Base-by-base conservation (phyloP, 176 grass and related monocot genomes). In the Zizania latifolia region DNA sequence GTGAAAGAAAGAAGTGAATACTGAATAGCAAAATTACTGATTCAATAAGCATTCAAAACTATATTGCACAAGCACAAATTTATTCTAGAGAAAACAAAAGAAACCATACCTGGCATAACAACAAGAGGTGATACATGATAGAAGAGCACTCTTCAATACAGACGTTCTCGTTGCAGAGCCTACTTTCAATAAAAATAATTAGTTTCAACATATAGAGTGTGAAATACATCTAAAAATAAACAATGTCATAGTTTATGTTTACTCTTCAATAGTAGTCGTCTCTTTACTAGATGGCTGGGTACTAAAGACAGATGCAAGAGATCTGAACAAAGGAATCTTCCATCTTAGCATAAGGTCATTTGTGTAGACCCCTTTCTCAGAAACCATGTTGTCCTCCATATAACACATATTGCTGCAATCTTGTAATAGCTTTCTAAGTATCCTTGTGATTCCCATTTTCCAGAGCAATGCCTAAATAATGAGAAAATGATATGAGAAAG, bases 41-140 rank as follows among this genome's bases (percentile, higher is more conserved):
- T 63, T 53, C 1, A 39, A 55, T 70, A 86, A 6, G 4, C 55
- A 86, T 82, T 8, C 10, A 65, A 56, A 65, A 29, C 60, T 17
- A 81, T n/a, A 39, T 58, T 83, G 8, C 48, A 82, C 8, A 81
- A 66, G 6, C 31, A 60, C 4, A 58, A 29, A 21, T 19, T 61
- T 50, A 80, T 53, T 19, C 8, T 39, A 77, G 19, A 78, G 19
- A 81, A 78, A 65, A 38, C 26, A 77, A 55, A 71, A 59, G 34
- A 68, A 84, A 79, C 41, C 56, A 68, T 89, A 98, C 95, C 86
- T 92, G 91, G 24, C 85, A 90, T 80, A 94, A 80, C 72, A 84
- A 62, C 23, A 91, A 83, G 30, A 98, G 81, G 76, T 92, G 61
- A 62, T 76, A 69, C 65, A 94, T 67, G 78, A 94, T 65, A 84